Base-by-base conservation (phyloP, 2,329 filamentous ascomycete genomes). In the Fusarium longipes region DNA sequence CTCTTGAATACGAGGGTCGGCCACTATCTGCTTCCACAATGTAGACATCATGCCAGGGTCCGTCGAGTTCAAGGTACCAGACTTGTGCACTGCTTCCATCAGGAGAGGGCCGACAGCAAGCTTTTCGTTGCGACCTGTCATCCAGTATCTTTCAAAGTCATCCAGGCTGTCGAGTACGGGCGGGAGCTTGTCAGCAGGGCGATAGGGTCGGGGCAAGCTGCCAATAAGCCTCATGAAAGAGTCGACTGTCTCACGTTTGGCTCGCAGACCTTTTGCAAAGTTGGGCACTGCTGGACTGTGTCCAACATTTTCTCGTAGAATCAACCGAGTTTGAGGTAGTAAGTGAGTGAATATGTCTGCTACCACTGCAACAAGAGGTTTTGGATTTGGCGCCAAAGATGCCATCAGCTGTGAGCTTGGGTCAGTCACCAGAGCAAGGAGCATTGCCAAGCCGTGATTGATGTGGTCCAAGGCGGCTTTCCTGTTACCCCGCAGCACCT, bases 391-490 rank as follows among this genome's bases (percentile, higher is more conserved):
- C 7, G 66, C 67, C 4, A 73, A n/a, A 6, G 57, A 47, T 11
- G 48, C 27, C 2, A 72, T 36, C 2, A 64, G 29, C 4, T 22
- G n/a, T 8, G 63, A 49, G 20, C 70, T 54, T 20, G 45, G 24
- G 11, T 77, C 76, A 0, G 73, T 73, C n/a, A 79, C 11, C 8
- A 80, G 44, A 1, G 72, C 58, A 17, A 80, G 65, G 1, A 80
- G 40, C 6, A 80, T 68, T 10, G 78, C 72, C 11, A 79, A 56
- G 0, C 75, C 77, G 40, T 79, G 77, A 18, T 79, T 79, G 6
- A 79, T 65, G 44, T 79, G 77, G n/a, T 75, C 70, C 17, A 79
- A 45, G 0, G 76, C 77, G 9, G 74, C 74, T 32, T 73, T 76
- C 10, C 60, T 67, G 15, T 75, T 73, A 2, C 74, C 77, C 11